A percentile compares a stretch with the other conserved stretches of the same genome.
phyloP scores from a whole-genome alignment of 2,329 filamentous ascomycete genomes.

The Botrytis paeoniae region DNA sequence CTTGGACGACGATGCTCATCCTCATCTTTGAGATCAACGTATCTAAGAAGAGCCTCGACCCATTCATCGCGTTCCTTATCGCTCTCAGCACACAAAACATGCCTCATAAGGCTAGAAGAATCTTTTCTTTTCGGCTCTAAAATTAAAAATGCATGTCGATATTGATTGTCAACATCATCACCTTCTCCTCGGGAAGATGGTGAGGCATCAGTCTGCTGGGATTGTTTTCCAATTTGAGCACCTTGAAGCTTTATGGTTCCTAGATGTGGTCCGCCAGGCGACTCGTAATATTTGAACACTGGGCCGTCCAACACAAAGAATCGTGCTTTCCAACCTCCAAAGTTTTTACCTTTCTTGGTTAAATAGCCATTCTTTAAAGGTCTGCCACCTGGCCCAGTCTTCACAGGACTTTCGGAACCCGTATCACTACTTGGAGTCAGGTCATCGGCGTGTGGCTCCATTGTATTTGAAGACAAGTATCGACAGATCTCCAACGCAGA shows the following conservation, averaged over 20 bases:
- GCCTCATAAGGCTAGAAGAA: slow-evolving; percentile 79
- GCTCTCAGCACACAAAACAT: slow-evolving; percentile 93
- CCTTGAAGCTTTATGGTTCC: slow-evolving; percentile 89
- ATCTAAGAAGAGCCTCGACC: slow-evolving; percentile 86
- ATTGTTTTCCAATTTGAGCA: slow-evolving; percentile 92
- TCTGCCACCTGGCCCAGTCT: slow-evolving; percentile 59
- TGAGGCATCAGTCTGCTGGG: slow-evolving; percentile 55
- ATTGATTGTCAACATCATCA: slow-evolving; percentile 88
- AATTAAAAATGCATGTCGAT: slow-evolving; percentile 92
- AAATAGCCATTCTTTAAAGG: slow-evolving; percentile 83
- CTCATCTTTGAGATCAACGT: slow-evolving; percentile 71
- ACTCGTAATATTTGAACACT: slow-evolving; percentile 85
- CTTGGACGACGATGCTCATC: slow-evolving; percentile 56
- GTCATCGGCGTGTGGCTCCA: slow-evolving; percentile 62
- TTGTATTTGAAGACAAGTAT: slow-evolving; percentile 70
- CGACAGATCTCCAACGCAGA: slow-evolving; percentile 80
- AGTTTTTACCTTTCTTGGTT: slow-evolving; percentile 97
- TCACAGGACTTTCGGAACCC: slow-evolving; percentile 41
- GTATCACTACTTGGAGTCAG: slow-evolving; percentile 42
- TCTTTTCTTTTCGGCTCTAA: slow-evolving; percentile 97
- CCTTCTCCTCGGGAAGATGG: slow-evolving; percentile 57
- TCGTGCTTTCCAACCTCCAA: slow-evolving; percentile 94
- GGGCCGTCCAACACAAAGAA: slow-evolving; percentile 69
- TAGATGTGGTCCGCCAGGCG: slow-evolving; percentile 82
- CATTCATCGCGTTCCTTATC: slow-evolving; percentile 89